A percentile compares a stretch with the other conserved stretches of the same genome.
These are phyloP conservation scores for Colletotrichum magnum DNA, from an alignment of 2,329 filamentous ascomycete genomes.

Conservation along the genomic window DNA sequence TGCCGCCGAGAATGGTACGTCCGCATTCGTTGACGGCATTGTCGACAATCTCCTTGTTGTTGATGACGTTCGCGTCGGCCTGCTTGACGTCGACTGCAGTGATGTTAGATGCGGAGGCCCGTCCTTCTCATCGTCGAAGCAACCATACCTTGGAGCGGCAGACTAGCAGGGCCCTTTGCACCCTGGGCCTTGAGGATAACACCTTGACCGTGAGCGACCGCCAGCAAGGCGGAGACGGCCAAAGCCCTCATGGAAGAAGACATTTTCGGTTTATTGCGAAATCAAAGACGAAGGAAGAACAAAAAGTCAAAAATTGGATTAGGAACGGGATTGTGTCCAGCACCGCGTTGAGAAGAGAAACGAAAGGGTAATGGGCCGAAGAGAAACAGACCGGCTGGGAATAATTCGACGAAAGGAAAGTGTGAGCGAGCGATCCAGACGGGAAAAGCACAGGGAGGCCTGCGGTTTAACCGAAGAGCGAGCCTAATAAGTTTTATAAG, in stretches of 20 bases:
- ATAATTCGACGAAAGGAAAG: slow-evolving; percentile 26
- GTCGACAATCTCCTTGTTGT: slow-evolving; percentile 65
- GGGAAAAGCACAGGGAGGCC: slow-evolving; percentile 22
- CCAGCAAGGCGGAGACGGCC: slow-evolving; percentile 51
- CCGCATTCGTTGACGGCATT: slow-evolving; percentile 73
- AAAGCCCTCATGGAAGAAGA: slow-evolving; percentile 50
- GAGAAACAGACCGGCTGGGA: slow-evolving; percentile 23
- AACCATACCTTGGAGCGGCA: slow-evolving; percentile 61
- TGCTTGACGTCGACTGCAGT: slow-evolving; percentile 72
- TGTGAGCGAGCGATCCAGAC: slow-evolving; percentile 29
- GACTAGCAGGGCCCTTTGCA: slow-evolving; percentile 57
- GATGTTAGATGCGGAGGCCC: slow-evolving; percentile 56
- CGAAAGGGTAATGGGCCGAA: slow-evolving; percentile 3
- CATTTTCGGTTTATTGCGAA: slow-evolving; percentile 50
- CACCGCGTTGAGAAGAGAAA: slow-evolving; percentile 29
- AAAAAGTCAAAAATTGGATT: slow-evolving; percentile 27
- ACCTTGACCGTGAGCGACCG: slow-evolving; percentile 58
- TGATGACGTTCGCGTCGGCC: slow-evolving; percentile 75
- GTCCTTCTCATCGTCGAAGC: slow-evolving; percentile 49
- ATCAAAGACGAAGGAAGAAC: slow-evolving; percentile 44
- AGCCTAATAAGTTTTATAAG: slow-evolving; percentile 36
- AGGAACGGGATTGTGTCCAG: slow-evolving; percentile 35
- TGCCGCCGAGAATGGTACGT: slow-evolving; percentile 71
- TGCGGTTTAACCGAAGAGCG: slow-evolving; percentile 25
- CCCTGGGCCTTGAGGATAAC: slow-evolving; percentile 64